Base-by-base conservation (phyloP, 75 land plant genomes). In the Azolla pinnata region DNA sequence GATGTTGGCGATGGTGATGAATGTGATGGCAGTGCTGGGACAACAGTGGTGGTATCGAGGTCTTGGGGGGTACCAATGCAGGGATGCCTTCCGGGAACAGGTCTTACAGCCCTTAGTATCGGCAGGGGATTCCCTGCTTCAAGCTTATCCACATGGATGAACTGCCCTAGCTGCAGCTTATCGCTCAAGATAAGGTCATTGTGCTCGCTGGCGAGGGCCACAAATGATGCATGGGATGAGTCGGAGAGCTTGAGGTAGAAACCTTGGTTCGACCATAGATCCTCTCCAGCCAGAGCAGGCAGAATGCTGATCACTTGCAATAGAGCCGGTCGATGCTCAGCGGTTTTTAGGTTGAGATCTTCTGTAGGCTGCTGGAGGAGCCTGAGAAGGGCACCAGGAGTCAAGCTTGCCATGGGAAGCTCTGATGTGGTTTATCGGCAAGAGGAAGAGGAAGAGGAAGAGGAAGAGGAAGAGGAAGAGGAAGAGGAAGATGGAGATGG, bases 221-320 rank as follows among this genome's bases (percentile, higher is more conserved):
- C 97, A 62, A 88, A 92, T 0, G 95, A 82, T 8, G 97, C 87
- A 57, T 92, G 97, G 1, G 96, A 88, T 0, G 97, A 92, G 46
- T 92, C 97, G 1, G 97, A 92, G 16, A 92, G 96, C 72, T 88
- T 92, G 35, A 92, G 33, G 61, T 85, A 92, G 67, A 88, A 92
- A 1, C 97, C 97, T 27, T 92, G 88, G 62, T 88, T 73, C 3
- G 95, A 87, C 86, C 86, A 92, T 5, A 92, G 69, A 21, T 85
- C 97, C 10, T 81, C 65, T 17, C 90, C 90, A 0, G 76, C 65
- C 50, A 92, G 66, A 7, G 97, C 89, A 5, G 97, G 97, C 0
- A 92, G 86, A 26, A 92, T 92, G 80, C 95, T 80, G 33, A 92
- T 81, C 18, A 92, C 96, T 67, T 92, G 97, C 19, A 92, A 62